These are phyloP conservation scores for Nicotiana otophora DNA, from an alignment of 257 asterid species.

Conservation along the genomic window DNA sequence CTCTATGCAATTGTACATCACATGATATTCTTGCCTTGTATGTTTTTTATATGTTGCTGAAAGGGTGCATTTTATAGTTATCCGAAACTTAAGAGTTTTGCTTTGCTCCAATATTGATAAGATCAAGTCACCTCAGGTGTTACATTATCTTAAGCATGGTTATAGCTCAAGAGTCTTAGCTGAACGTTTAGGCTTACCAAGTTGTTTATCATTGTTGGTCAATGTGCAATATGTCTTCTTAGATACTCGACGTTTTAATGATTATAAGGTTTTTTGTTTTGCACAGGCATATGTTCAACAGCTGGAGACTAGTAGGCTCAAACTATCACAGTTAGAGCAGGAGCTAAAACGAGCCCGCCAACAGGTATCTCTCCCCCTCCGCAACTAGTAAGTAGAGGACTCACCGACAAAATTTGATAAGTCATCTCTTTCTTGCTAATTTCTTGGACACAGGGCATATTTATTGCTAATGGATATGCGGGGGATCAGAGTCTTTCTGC, in stretches of 20 bases:
- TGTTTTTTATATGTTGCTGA: neutral
- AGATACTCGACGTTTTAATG: conserved; percentile 9
- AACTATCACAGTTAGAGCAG: conserved; percentile 77
- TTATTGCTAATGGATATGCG: conserved; percentile 33
- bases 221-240: neutral
- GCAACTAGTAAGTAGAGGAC: neutral
- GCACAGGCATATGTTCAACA: conserved; percentile 87
- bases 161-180: neutral
- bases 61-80: neutral
- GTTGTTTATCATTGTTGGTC: neutral
- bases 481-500: conserved; percentile 43
- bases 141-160: neutral
- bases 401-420: no score
- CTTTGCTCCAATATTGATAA: neutral
- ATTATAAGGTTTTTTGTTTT: conserved; percentile 12
- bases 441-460: conserved; percentile 38
- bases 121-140: neutral
- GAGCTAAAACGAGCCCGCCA: conserved; percentile 74
- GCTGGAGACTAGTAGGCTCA: conserved; percentile 74
- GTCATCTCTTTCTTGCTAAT: neutral
- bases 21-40: neutral
- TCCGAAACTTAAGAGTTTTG: neutral
- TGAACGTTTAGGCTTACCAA: neutral
- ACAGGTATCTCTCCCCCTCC: conserved; percentile 47
- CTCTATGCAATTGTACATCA: neutral